phyloP scores from a whole-genome alignment of 2,329 filamentous ascomycete species.

The Diplodia seriata region DNA sequence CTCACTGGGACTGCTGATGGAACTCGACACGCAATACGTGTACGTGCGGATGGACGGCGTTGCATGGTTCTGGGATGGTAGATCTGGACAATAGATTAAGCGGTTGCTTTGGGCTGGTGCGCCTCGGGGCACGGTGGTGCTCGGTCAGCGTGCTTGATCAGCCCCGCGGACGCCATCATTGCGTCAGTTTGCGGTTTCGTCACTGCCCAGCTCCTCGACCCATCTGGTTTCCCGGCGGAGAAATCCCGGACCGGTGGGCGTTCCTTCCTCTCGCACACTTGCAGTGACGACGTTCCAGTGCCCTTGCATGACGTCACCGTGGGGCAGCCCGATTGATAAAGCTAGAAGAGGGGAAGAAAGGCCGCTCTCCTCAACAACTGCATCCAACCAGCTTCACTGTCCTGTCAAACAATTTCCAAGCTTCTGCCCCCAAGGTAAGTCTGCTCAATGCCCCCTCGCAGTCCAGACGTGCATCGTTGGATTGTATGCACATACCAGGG shows the following conservation, averaged over 20 bases:
- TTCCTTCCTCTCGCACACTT: not conserved
- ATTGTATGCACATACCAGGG: not conserved
- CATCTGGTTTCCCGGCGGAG: not conserved
- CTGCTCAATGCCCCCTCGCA: not conserved
- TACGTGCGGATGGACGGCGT: not conserved
- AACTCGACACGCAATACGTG: not conserved
- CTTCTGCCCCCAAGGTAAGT: not conserved
- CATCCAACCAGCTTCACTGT: not conserved
- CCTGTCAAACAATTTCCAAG: not conserved
- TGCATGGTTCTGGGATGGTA: not conserved
- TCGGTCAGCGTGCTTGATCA: slow-evolving; percentile 25
- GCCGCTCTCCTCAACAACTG: not conserved
- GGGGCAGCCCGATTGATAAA: slow-evolving; percentile 26
- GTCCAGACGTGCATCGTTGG: not conserved
- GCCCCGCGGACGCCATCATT: slow-evolving; percentile 3
- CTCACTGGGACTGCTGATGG: slow-evolving; percentile 56
- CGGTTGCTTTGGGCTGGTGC: slow-evolving; percentile 4
- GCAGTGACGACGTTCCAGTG: slow-evolving; percentile 22
- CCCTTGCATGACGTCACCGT: slow-evolving; percentile 27
- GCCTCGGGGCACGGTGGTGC: not conserved
- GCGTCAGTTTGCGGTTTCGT: slow-evolving; percentile 25
- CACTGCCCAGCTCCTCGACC: not conserved
- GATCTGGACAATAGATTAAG: not conserved
- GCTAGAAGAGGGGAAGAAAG: not conserved
- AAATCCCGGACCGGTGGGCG: slow-evolving; percentile 11